These are phyloP conservation scores for Fusarium sp. DNA, from an alignment of 2,329 filamentous ascomycete species.

Conservation along the genomic window DNA sequence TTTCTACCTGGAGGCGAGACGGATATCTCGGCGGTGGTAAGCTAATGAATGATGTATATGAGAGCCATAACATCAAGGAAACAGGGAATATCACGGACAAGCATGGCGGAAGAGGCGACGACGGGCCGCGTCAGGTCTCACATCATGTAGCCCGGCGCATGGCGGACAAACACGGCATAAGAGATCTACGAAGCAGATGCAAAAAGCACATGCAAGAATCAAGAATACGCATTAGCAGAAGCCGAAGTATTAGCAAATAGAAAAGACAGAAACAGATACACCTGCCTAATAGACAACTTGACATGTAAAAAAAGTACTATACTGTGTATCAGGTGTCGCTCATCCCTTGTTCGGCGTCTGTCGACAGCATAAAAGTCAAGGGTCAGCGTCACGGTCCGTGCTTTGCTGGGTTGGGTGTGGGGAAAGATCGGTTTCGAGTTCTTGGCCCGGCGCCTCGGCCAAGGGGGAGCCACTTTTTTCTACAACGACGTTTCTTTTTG, in stretches of 20 bases:
- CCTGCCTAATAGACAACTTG: not conserved
- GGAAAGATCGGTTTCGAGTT: conserved; percentile 41
- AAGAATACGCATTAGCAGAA: conserved; percentile 8
- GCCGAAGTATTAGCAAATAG: not conserved
- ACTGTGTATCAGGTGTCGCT: conserved; percentile 38
- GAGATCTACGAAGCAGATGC: conserved; percentile 21
- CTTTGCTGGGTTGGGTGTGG: conserved; percentile 8
- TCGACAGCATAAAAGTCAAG: conserved; percentile 15
- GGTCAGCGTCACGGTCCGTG: conserved; percentile 12
- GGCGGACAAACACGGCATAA: conserved; percentile 39
- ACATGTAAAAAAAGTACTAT: not conserved
- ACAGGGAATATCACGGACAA: conserved; percentile 14
- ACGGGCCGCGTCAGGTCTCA: conserved; percentile 40
- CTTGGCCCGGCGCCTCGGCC: conserved; percentile 25
- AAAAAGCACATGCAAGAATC: conserved; percentile 22
- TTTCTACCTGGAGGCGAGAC: conserved; percentile 21
- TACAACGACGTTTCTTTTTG: conserved; percentile 8
- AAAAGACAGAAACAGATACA: not conserved
- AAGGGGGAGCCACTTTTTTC: conserved; percentile 32
- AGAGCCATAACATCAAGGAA: conserved; percentile 3
- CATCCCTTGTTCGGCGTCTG: conserved; percentile 24
- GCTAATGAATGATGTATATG: not conserved
- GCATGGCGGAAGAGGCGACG: conserved; percentile 7
- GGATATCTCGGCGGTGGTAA: conserved; percentile 4
- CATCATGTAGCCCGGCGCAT: conserved; percentile 37